Base-by-base conservation (phyloP, 192 early-diverging fungal genomes). In the Helicostylum pulchrum region DNA sequence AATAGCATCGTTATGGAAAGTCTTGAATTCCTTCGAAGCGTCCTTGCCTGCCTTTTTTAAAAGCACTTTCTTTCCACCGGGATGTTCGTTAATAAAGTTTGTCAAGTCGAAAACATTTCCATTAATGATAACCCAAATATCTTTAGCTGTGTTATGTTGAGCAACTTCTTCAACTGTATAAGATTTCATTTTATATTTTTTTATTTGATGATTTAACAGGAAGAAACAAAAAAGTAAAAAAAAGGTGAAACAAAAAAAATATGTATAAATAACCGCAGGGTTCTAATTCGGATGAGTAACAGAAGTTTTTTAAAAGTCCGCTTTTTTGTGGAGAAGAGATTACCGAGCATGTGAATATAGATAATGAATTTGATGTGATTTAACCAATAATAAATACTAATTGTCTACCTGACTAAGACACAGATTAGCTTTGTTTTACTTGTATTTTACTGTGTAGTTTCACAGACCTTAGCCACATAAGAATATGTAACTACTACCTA, bases 11-110 rank as follows among this genome's bases (percentile, higher is more conserved):
- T 77, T 69, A 43, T 73, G 75, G 71, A 94, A 90, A 56, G 90
- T 89, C 48, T 92, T 83, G 73, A 94, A 94, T n/a, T 88, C 87
- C 61, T 91, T 88, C 42, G 85, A 85, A 26, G 90, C 87, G 64
- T 94, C 89, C 49, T 77, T 80, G 72, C 92, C 92, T 21, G 87
- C 92, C n/a, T 82, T 69, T 76, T 92, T 91, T 20, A 90, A 67
- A 48, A 94, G 78, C 21, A 94, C 90, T 70, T 94, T 91, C 70
- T 94, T 91, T 53, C 95, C 95, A 66, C 95, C 95, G 26, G 95
- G 95, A 77, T 97, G 94, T 74, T 92, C 83, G 65, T 79, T 71
- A 43, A 92, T 72, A 68, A 90, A 92, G 36, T 75, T 72, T 39
- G 90, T 87, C 60, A 87, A 76, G 69, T 92, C 84, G 66, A 88